phyloP scores from a whole-genome alignment of 345 rosid genomes.

The Rhodamnia argentea region DNA sequence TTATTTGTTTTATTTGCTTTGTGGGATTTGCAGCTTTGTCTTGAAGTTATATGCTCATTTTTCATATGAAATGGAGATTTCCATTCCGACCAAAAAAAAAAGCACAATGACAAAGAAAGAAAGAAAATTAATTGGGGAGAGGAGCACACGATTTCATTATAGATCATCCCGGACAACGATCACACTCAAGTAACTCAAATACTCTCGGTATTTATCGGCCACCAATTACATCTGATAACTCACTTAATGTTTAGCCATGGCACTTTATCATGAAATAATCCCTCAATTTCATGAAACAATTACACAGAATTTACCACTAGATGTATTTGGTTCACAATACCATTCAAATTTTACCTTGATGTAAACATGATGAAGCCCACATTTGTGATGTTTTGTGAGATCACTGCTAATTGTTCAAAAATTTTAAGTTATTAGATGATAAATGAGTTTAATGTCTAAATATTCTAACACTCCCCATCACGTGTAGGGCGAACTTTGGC shows the following conservation, averaged over 20 bases:
- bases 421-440: no score
- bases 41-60: no score
- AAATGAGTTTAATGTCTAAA: neutral
- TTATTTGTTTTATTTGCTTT: no score
- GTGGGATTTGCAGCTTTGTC: no score
- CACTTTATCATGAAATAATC: neutral
- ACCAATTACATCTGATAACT: neutral
- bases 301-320: neutral
- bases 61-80: no score
- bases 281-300: neutral
- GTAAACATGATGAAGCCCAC: neutral
- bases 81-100: no score
- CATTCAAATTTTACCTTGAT: neutral
- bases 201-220: neutral
- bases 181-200: neutral
- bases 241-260: neutral
- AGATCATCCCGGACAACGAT: accelerated
- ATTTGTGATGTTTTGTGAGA: neutral
- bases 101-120: neutral
- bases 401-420: neutral
- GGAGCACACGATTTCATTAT: neutral
- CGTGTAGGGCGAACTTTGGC: no score
- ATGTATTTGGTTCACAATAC: neutral
- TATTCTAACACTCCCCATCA: neutral
- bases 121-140: neutral